phyloP scores from a whole-genome alignment of 768 basidiomycete species.

The Leucocoprinus leucothites region DNA sequence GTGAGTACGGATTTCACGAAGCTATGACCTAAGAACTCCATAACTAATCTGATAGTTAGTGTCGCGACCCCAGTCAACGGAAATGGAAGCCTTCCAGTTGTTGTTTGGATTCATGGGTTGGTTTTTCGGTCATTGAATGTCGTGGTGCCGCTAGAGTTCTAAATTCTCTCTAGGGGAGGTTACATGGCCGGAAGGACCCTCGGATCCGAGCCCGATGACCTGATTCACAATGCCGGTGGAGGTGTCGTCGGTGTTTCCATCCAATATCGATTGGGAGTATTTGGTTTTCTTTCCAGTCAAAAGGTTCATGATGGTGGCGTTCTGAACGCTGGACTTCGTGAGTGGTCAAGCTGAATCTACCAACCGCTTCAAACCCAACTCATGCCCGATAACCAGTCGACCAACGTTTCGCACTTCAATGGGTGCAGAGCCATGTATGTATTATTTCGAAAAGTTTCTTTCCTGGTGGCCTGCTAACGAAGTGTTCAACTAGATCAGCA shows the following conservation, averaged over 20 bases:
- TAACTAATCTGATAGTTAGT: slow-evolving; percentile 16
- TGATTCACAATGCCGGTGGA: slow-evolving; percentile 31
- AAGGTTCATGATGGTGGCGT: slow-evolving; percentile 39
- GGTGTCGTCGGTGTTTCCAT: slow-evolving; percentile 36
- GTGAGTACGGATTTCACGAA: slow-evolving; percentile 17
- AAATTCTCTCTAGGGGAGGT: background rate
- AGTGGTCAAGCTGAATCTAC: slow-evolving; percentile 13
- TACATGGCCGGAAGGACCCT: background rate
- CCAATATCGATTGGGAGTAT: slow-evolving; percentile 44
- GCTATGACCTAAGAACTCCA: background rate
- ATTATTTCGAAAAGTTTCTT: background rate
- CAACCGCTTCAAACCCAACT: background rate
- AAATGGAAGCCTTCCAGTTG: slow-evolving; percentile 27
- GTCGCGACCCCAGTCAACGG: slow-evolving; percentile 30
- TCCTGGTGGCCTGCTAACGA: background rate
- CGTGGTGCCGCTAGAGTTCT: background rate
- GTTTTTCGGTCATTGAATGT: background rate
- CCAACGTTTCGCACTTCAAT: slow-evolving; percentile 40
- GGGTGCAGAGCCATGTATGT: slow-evolving; percentile 40
- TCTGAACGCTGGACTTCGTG: slow-evolving; percentile 51
- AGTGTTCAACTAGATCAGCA: slow-evolving; percentile 26
- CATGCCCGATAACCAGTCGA: slow-evolving; percentile 31
- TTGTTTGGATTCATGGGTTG: slow-evolving; percentile 45
- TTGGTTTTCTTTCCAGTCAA: slow-evolving; percentile 44
- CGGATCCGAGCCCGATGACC: slow-evolving; percentile 20